Conservation (phyloP, 257 asterid species). For the Datura wrightii region DNA sequence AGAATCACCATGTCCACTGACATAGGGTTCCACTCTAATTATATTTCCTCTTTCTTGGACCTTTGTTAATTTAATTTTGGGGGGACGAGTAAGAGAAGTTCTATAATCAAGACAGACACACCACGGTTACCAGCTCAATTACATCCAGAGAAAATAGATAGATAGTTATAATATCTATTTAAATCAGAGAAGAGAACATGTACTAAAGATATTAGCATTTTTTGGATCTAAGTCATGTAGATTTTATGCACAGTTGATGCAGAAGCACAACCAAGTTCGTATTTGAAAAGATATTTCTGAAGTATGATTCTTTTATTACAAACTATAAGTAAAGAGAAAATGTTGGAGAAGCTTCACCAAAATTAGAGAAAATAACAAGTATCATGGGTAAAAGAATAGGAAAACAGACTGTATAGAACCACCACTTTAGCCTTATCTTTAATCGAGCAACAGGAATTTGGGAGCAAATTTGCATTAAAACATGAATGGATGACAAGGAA, state of each 20-base stretch:
- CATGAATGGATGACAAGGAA: background rate
- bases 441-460: background rate
- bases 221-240: background rate
- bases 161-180: background rate
- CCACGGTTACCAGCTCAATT: constrained; percentile 9
- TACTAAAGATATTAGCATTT: background rate
- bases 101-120: background rate
- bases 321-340: background rate
- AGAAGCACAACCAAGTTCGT: background rate
- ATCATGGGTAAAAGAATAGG: background rate
- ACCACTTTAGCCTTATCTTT: background rate
- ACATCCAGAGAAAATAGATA: background rate
- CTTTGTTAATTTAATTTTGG: background rate
- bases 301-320: background rate
- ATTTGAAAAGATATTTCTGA: constrained; percentile 22
- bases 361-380: background rate
- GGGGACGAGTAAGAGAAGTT: background rate
- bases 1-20: constrained; percentile 17
- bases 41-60: constrained; percentile 3
- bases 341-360: background rate
- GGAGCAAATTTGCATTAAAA: background rate
- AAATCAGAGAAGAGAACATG: background rate
- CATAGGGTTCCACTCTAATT: background rate
- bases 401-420: background rate
- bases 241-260: background rate